phyloP scores from a whole-genome alignment of 768 basidiomycete species.

The Phallus indusiatus region DNA sequence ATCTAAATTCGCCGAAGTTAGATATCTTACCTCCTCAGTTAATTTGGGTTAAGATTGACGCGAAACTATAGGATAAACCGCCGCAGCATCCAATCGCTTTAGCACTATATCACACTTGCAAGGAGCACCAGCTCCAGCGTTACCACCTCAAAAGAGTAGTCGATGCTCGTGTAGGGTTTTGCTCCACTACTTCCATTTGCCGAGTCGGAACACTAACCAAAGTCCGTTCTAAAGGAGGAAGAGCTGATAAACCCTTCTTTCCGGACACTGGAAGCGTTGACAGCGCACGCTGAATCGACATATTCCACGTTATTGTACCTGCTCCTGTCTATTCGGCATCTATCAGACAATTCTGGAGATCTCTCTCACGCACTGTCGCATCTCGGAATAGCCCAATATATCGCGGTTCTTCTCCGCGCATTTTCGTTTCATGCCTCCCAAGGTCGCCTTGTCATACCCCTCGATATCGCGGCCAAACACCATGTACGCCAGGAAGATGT shows the following conservation, averaged over 20 bases:
- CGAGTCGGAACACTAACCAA: neutral
- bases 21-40: conserved; percentile 14
- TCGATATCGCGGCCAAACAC: conserved; percentile 72
- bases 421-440: conserved; percentile 69
- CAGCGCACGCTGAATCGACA: conserved; percentile 70
- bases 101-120: conserved; percentile 52
- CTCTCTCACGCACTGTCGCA: conserved; percentile 76
- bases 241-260: conserved; percentile 58
- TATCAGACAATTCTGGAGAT: conserved; percentile 33
- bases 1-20: conserved; percentile 55
- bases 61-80: conserved; percentile 48
- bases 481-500: conserved; percentile 75
- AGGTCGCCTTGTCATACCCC: conserved; percentile 66
- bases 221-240: conserved; percentile 41
- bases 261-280: conserved; percentile 58
- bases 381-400: conserved; percentile 64
- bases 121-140: conserved; percentile 40
- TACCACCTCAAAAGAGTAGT: conserved; percentile 80
- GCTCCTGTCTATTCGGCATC: conserved; percentile 54
- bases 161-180: conserved; percentile 65
- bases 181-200: neutral
- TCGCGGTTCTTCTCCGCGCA: conserved; percentile 63
- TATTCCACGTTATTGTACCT: conserved; percentile 72
- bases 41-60: neutral
- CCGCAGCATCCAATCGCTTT: conserved; percentile 75